phyloP scores from a whole-genome alignment of 305 asterid species.

The Stenogyne calaminthoides region DNA sequence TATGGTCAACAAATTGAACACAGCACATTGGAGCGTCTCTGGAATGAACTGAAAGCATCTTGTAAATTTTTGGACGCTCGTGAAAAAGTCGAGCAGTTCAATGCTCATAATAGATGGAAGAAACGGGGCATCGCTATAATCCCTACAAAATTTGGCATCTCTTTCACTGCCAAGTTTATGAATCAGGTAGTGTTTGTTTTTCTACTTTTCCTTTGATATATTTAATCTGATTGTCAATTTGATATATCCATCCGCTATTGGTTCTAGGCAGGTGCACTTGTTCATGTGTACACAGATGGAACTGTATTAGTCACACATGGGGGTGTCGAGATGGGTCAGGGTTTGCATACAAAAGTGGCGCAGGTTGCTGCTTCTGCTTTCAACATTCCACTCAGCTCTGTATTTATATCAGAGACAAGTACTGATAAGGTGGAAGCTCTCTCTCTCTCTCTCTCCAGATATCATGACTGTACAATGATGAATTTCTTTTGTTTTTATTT shows the following conservation, averaged over 20 bases:
- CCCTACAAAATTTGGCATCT: constrained; percentile 94
- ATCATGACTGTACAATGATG: not conserved
- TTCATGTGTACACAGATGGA: constrained; percentile 96
- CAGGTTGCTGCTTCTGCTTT: constrained; percentile 95
- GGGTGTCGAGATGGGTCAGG: constrained; percentile 99
- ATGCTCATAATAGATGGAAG: constrained; percentile 75
- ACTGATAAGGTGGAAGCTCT: constrained; percentile 78
- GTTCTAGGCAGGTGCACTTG: constrained; percentile 92
- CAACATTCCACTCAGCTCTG: constrained; percentile 81
- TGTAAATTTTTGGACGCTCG: constrained; percentile 51
- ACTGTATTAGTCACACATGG: constrained; percentile 96
- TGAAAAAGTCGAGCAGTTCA: constrained; percentile 69
- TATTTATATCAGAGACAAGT: constrained; percentile 95
- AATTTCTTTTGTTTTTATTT: not conserved
- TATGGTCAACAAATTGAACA: constrained; percentile 76
- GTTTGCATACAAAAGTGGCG: constrained; percentile 96
- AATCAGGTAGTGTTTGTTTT: constrained; percentile 64
- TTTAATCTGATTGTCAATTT: constrained; percentile 11
- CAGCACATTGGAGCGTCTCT: constrained; percentile 71
- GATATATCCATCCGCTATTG: constrained; percentile 22
- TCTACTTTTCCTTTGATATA: not conserved
- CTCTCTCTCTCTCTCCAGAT: not conserved
- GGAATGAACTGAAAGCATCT: constrained; percentile 78
- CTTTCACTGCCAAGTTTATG: constrained; percentile 87
- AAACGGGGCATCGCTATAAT: constrained; percentile 87